These are phyloP conservation scores for Verticillium longisporum DNA, from an alignment of 2,329 filamentous ascomycete genomes.

Conservation along the genomic window DNA sequence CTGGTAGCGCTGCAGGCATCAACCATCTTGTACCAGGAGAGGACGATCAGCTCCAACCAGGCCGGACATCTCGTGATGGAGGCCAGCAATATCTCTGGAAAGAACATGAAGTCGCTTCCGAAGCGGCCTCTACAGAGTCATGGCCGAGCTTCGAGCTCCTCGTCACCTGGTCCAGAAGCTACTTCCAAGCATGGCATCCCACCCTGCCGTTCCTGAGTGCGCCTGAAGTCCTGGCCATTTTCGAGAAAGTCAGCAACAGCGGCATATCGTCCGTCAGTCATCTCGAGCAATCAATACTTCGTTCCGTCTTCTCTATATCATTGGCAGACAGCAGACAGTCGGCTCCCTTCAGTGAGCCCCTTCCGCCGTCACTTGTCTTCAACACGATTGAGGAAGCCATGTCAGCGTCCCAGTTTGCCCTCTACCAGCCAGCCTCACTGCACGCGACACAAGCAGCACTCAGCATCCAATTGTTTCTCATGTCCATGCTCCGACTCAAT, in stretches of 20 bases:
- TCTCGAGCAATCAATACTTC: slow-evolving; percentile 34
- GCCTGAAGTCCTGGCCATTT: slow-evolving; percentile 37
- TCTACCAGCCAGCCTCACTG: slow-evolving; percentile 39
- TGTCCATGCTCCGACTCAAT: slow-evolving; percentile 49
- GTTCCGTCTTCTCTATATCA: slow-evolving; percentile 45
- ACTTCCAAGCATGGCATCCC: slow-evolving; percentile 53
- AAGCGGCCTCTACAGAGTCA: background rate
- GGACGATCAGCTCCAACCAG: slow-evolving; percentile 38
- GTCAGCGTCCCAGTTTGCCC: slow-evolving; percentile 36
- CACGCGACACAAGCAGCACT: slow-evolving; percentile 42
- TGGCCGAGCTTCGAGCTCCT: slow-evolving; percentile 38
- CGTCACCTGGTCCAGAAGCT: slow-evolving; percentile 41
- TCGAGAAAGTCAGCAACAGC: slow-evolving; percentile 33
- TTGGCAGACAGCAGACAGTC: slow-evolving; percentile 43
- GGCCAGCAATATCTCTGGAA: slow-evolving; percentile 25
- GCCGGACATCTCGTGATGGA: slow-evolving; percentile 5
- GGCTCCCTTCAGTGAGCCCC: slow-evolving; percentile 13
- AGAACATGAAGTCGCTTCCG: slow-evolving; percentile 22
- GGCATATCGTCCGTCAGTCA: slow-evolving; percentile 21
- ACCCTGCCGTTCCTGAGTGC: slow-evolving; percentile 50
- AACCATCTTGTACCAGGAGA: slow-evolving; percentile 47
- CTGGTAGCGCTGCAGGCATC: slow-evolving; percentile 6
- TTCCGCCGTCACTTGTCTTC: slow-evolving; percentile 39
- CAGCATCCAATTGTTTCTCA: slow-evolving; percentile 45
- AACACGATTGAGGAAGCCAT: slow-evolving; percentile 41